Percentiles rank a stretch among this genome's conserved stretches.
Conservation (phyloP, 2,329 filamentous ascomycete species). For the Akanthomyces lecanii region DNA sequence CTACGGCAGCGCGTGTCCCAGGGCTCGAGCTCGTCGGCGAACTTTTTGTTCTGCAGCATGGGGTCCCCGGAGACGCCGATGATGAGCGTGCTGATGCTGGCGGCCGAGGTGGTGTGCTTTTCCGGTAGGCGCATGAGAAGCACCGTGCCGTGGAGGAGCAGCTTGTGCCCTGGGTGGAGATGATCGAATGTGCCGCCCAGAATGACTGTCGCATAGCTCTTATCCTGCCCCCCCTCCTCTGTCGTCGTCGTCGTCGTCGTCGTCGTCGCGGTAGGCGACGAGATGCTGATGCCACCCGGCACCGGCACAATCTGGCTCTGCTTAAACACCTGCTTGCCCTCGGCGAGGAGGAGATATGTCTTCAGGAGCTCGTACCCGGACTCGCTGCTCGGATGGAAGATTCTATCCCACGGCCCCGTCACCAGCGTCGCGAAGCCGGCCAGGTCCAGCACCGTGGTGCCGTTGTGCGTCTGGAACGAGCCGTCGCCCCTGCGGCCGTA, state of each 20-base stretch:
- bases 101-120: slow-evolving; percentile 30
- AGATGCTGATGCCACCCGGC: slow-evolving; percentile 48
- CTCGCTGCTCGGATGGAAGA: slow-evolving; percentile 65
- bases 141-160: slow-evolving; percentile 84
- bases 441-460: slow-evolving; percentile 46
- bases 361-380: slow-evolving; percentile 55
- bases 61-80: slow-evolving; percentile 87
- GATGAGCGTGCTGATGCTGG: slow-evolving; percentile 56
- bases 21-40: slow-evolving; percentile 71
- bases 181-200: slow-evolving; percentile 96
- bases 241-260: slow-evolving; percentile 1
- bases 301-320: slow-evolving; percentile 50
- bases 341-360: slow-evolving; percentile 44
- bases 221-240: background rate
- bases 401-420: slow-evolving; percentile 54
- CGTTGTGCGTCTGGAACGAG: slow-evolving; percentile 37
- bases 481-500: slow-evolving; percentile 32
- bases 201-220: slow-evolving; percentile 49
- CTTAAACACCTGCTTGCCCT: slow-evolving; percentile 43
- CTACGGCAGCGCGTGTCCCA: slow-evolving; percentile 71
- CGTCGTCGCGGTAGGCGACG: slow-evolving; percentile 2
- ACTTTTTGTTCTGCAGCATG: slow-evolving; percentile 84
- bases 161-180: slow-evolving; percentile 89
- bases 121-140: slow-evolving; percentile 59
- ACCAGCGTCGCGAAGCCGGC: slow-evolving; percentile 48